These are phyloP conservation scores for Marchantia paleacea DNA, from an alignment of 225 moss, liverwort and hornwort species.

Conservation along the genomic window DNA sequence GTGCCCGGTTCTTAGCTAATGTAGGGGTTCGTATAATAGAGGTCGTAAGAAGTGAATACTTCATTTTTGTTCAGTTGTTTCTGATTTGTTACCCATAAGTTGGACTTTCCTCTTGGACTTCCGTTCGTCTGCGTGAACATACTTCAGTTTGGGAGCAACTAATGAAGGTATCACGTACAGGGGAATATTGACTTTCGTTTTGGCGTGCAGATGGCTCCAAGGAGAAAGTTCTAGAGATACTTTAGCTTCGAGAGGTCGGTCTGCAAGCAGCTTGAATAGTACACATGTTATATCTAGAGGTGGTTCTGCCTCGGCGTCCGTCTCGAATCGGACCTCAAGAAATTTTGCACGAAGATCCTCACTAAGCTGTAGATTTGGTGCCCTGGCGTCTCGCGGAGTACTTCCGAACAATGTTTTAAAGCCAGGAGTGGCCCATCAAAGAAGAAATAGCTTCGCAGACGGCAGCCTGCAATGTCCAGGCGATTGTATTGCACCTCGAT, in stretches of 20 bases:
- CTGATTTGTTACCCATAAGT: neutral
- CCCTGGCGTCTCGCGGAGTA: neutral
- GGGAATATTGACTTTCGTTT: neutral
- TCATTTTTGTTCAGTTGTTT: neutral
- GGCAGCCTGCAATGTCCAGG: conserved; percentile 23
- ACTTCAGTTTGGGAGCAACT: neutral
- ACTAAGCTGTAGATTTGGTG: conserved; percentile 34
- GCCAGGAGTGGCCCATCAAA: neutral
- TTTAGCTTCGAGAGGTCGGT: conserved; percentile 22
- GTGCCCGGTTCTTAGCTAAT: neutral
- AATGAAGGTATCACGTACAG: neutral
- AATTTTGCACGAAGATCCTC: conserved; percentile 19
- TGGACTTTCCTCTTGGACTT: neutral
- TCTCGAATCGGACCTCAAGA: conserved; percentile 11
- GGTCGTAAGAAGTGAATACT: no score
- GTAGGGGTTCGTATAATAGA: neutral
- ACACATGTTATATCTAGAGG: neutral
- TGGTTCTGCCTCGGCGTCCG: neutral
- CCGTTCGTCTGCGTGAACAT: neutral
- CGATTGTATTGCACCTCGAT: conserved; percentile 32
- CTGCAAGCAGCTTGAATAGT: conserved; percentile 23
- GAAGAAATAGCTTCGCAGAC: neutral
- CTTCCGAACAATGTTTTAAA: conserved; percentile 3
- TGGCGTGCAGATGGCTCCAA: conserved; percentile 66
- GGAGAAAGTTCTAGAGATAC: conserved; percentile 45